These are phyloP conservation scores for Crassisporium funariophilum DNA, from an alignment of 768 basidiomycete species.

Conservation along the genomic window DNA sequence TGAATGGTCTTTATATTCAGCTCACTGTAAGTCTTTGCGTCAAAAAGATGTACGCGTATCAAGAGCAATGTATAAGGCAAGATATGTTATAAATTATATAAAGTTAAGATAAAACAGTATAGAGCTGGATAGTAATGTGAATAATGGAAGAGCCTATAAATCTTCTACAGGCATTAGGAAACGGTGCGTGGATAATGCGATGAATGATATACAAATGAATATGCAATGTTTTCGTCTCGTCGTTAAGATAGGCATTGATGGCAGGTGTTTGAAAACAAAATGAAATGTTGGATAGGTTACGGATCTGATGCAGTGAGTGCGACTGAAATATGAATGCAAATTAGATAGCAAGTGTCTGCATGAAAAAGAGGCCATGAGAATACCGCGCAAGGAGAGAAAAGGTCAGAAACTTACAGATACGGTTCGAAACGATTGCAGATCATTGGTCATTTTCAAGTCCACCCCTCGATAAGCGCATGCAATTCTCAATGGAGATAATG, in stretches of 20 bases:
- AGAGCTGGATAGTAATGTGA: too few species aligned
- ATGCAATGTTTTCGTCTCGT: too few species aligned
- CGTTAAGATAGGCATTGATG: too few species aligned
- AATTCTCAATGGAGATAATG: slow-evolving; percentile 58
- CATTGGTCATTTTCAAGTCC: slow-evolving; percentile 49
- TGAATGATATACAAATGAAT: slow-evolving; percentile 1
- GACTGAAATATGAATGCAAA: too few species aligned
- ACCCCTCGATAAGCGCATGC: slow-evolving; percentile 66
- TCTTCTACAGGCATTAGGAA: too few species aligned
- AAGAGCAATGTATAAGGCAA: background rate
- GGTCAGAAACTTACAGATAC: slow-evolving; percentile 11
- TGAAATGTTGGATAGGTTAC: too few species aligned
- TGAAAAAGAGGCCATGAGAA: background rate
- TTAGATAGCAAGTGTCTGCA: background rate
- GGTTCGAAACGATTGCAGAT: slow-evolving; percentile 55
- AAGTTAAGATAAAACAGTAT: too few species aligned
- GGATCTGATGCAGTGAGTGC: too few species aligned
- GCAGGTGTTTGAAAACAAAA: too few species aligned
- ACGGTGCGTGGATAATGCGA: background rate
- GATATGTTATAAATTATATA: background rate
- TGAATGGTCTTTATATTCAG: background rate
- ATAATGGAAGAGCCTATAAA: too few species aligned
- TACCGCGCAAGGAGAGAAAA: background rate
- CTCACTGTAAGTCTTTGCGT: background rate
- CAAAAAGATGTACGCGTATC: too few species aligned